Base-by-base conservation (phyloP, 2,329 filamentous ascomycete genomes). In the Amauroascus niger region DNA sequence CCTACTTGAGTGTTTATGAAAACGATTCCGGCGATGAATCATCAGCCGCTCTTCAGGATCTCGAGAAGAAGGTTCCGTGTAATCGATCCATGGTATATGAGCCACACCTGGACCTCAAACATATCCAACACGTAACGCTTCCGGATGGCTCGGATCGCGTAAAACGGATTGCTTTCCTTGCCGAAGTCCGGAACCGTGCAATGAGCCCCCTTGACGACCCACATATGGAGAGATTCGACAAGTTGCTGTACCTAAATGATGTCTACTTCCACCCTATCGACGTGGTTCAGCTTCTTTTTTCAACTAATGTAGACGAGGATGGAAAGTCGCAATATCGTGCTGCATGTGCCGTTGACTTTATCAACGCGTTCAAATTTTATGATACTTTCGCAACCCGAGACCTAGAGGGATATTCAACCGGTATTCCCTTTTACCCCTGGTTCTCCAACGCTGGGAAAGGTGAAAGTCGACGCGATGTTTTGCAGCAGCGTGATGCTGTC, bases 371-470 rank as follows among this genome's bases (percentile, higher is more conserved):
- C 68, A 83, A 86, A 58, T 87, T 85, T 64, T 89, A 90, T 66
- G 86, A 90, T 66, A 82, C 84, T 0, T 88, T 85, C 67, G 86
- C 86, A 1, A 83, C 82, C 26, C 76, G 86, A 18, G 86, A 89
- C 63, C 69, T 79, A 2, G 82, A 88, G 60, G 85, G 85, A 0
- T 84, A 79, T 62, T 77, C 78, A 26, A 79, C 83, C 63, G 86
- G 84, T 1, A 68, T 88, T 2, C 83, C 84, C 0, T 81, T 88
- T 64, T 90, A 79, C 62, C 86, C 86, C 0, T 86, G 83, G 76
- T 89, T 89, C 65, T 76, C 79, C 3, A 67, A 60, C 9, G 65
- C 69, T 13, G 73, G 73, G 1, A 65, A 76, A 13, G 80, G 72
- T 0, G 69, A 69, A n/a, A 81, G 77, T 35, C 75, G 84, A 43